Conservation (phyloP, 768 basidiomycete genomes). For the Gautieria morchelliformis region DNA sequence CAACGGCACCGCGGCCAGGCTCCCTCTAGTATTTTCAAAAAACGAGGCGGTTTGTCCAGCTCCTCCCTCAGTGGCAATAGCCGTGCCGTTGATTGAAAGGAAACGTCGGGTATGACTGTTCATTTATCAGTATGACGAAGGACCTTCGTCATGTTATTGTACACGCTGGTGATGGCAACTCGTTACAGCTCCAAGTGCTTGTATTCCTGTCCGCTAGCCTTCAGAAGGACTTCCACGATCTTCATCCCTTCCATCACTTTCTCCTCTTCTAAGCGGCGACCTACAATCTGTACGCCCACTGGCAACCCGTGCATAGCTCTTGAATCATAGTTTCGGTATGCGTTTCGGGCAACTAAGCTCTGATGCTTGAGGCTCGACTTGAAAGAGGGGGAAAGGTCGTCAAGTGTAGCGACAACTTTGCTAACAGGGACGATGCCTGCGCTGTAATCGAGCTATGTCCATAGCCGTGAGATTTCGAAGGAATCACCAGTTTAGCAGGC, state of each 20-base stretch:
- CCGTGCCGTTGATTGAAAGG: too few species aligned
- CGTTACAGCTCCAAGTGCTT: not conserved
- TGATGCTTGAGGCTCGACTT: conserved; percentile 23
- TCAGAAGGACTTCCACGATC: conserved; percentile 28
- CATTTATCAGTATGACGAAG: too few species aligned
- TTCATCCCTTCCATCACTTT: conserved; percentile 63
- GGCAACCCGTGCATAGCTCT: conserved; percentile 60
- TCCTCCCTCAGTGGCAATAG: too few species aligned
- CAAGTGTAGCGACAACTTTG: conserved; percentile 34
- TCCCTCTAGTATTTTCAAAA: too few species aligned
- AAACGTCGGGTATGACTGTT: too few species aligned
- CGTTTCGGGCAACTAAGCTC: conserved; percentile 35
- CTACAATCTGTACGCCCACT: conserved; percentile 56
- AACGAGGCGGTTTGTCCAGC: too few species aligned
- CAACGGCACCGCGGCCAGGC: too few species aligned
- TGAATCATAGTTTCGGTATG: conserved; percentile 47
- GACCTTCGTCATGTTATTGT: too few species aligned
- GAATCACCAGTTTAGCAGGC: not conserved
- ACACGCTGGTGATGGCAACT: too few species aligned
- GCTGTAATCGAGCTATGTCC: conserved; percentile 39
- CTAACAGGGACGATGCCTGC: conserved; percentile 56
- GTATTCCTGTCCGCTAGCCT: conserved; percentile 7
- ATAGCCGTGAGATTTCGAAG: not conserved
- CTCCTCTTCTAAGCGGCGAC: conserved; percentile 59
- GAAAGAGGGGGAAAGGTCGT: conserved; percentile 24